Conservation (phyloP, 371 early-diverging fungal species). For the Gilbertella persicaria region DNA sequence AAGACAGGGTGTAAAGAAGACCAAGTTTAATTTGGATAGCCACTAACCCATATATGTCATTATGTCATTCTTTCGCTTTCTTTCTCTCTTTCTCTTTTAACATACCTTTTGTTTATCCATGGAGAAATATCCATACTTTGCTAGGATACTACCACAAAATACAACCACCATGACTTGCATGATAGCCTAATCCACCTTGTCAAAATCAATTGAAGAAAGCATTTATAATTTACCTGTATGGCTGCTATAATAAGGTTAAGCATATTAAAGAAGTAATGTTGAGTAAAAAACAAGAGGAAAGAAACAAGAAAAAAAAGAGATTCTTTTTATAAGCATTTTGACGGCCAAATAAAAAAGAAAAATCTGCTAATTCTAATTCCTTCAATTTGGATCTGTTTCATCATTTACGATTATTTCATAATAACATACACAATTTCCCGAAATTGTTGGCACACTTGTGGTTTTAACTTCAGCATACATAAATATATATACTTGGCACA, state of each 20-base stretch:
- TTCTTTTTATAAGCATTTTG: neutral
- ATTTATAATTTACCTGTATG: constrained; percentile 19
- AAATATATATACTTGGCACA: too few species aligned
- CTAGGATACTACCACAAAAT: constrained; percentile 46
- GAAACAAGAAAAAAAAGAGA: neutral
- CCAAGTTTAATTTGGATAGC: constrained; percentile 68
- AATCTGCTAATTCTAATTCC: constrained; percentile 14
- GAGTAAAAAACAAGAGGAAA: neutral
- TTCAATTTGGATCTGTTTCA: constrained; percentile 14
- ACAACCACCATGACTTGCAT: constrained; percentile 55
- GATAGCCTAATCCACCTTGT: too few species aligned
- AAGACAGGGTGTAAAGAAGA: constrained; percentile 77
- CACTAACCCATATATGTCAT: constrained; percentile 43
- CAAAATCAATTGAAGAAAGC: neutral
- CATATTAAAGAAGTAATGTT: constrained; percentile 6
- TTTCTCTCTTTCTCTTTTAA: too few species aligned
- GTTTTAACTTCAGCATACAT: too few species aligned
- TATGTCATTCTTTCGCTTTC: too few species aligned
- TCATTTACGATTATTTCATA: constrained; percentile 11
- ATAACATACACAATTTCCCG: too few species aligned
- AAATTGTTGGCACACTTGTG: too few species aligned
- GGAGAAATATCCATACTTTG: constrained; percentile 47
- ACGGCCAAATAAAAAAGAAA: constrained; percentile 12
- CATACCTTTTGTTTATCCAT: constrained; percentile 57
- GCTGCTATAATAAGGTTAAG: constrained; percentile 25